Base-by-base conservation (phyloP, 2,329 filamentous ascomycete genomes). In the Exophiala aquamarina region DNA sequence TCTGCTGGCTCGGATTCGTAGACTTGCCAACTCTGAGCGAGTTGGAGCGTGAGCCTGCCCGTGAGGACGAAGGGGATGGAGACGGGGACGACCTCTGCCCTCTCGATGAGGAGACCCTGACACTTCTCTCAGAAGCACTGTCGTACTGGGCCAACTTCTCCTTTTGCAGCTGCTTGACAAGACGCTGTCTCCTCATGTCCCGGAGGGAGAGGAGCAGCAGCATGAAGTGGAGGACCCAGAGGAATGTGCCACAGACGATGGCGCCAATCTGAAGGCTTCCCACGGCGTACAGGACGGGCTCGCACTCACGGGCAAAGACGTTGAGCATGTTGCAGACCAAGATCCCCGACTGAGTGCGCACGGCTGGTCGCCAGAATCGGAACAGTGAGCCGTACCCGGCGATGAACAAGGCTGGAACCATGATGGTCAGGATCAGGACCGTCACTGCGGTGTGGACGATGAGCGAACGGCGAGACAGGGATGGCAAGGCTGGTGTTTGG, bases 221-320 rank as follows among this genome's bases (percentile, higher is more conserved):
- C 18, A 35, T 28, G 19, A 59, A 54, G 20, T 57, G 50, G 3
- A 51, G 17, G 14, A 49, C 20, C 63, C 63, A 63, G 31, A 63
- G 56, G 13, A 60, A 29, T 31, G 54, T 46, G 26, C 52, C 57
- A 50, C 62, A 62, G 13, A 58, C 41, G 17, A 65, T 55, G 3
- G 53, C 63, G 4, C 54, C 61, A 26, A 66, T 55, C 41, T 66
- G 61, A 41, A 66, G 41, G 32, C 41, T 54, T 10, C 63, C 63
- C 15, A 65, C 54, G 13, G 40, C 31, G 38, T 66, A 66, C 38
- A 66, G 40, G 3, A 57, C 57, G 6, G 62, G 61, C 44, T 60
- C 57, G 43, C 63, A 66, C 33, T 60, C 55, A 17, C 49, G 55
- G 9, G 59, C 53, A 41, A 61, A 63, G 10, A 55, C 44, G 44